These are phyloP conservation scores for Colletotrichum musicola DNA, from an alignment of 2,329 filamentous ascomycete species.

Conservation along the genomic window DNA sequence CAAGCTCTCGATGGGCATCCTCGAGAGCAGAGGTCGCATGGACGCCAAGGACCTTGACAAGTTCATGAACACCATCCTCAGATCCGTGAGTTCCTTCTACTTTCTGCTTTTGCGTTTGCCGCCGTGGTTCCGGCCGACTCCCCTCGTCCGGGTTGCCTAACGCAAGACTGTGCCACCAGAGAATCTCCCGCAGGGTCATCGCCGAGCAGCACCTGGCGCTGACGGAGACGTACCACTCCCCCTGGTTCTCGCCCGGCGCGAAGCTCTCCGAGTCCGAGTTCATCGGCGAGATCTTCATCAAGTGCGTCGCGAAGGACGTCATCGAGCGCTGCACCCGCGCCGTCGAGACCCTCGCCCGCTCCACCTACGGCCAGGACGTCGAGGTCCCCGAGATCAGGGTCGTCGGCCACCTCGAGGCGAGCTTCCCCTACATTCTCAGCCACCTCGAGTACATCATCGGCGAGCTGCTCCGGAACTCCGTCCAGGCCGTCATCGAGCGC, in stretches of 20 bases:
- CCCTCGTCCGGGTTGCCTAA: constrained; percentile 13
- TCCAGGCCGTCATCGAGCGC: constrained; percentile 90
- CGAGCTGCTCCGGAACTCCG: constrained; percentile 93
- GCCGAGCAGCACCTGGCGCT: constrained; percentile 96
- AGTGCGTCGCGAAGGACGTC: constrained; percentile 90
- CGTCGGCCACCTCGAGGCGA: constrained; percentile 87
- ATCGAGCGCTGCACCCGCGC: constrained; percentile 85
- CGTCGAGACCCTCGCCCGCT: constrained; percentile 78
- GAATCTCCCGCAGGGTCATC: constrained; percentile 95
- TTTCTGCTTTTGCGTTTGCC: neutral
- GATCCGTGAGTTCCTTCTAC: constrained; percentile 75
- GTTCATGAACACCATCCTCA: constrained; percentile 94
- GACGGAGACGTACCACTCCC: constrained; percentile 92
- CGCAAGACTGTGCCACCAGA: constrained; percentile 60
- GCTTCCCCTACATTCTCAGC: constrained; percentile 95
- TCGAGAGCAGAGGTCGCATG: constrained; percentile 89
- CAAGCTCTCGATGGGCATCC: constrained; percentile 91
- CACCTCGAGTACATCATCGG: constrained; percentile 98
- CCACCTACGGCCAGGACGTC: constrained; percentile 79
- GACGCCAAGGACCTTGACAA: constrained; percentile 84
- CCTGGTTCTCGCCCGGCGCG: constrained; percentile 88
- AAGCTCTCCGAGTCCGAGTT: constrained; percentile 82
- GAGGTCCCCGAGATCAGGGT: constrained; percentile 85
- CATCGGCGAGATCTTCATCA: constrained; percentile 94
- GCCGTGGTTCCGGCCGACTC: neutral